Base-by-base conservation (phyloP, 164 flowering plant species). In the Dillenia suffruticosa region DNA sequence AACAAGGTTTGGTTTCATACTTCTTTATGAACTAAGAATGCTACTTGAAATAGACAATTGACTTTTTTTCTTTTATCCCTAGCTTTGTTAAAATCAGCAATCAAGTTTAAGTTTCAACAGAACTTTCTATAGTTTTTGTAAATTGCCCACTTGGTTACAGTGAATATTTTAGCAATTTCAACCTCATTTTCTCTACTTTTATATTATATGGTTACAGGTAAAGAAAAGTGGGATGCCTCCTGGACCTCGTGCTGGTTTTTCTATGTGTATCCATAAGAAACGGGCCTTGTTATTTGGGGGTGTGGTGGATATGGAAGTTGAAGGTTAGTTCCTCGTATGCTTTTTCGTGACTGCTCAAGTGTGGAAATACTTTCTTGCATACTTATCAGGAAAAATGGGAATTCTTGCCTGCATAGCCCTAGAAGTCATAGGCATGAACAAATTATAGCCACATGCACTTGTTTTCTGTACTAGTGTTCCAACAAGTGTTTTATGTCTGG, bases 211-310 rank as follows among this genome's bases (percentile, higher is more conserved):
- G 5, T 53, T 64, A 69, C 55, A 94, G 99, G 93, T 94, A 16
- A 94, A 91, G 76, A 94, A 82, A 79, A 80, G 73, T 81, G 99
- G 99, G 55, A 86, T 94, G 96, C 97, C 97, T 77, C 97, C 99
- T 64, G 90, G 93, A 13, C 89, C 99, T 70, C 96, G 97, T 78
- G 97, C 99, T 76, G 96, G 99, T 12, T 94, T 91, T 81, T 84
- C 97, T 24, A 76, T 94, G 89, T 82, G 88, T 72, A 87, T 91
- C 59, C 99, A 94, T 71, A 94, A 94, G 70, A 91, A 82, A 74
- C 76, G 99, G 65, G 97, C 99, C 56, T 46, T 94, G 75, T 79
- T 94, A 45, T 94, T 94, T 80, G 99, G 99, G 22, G 99, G 99
- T 61, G 99, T 94, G 3, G 99, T 94, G 44, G 99, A 94, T 65